Evolutionary conservation across 352 stramenopile genomes (phyloP), one percentile per base, ranked within the genome.

Genomic region (Phytophthora hibernalis): DNA sequence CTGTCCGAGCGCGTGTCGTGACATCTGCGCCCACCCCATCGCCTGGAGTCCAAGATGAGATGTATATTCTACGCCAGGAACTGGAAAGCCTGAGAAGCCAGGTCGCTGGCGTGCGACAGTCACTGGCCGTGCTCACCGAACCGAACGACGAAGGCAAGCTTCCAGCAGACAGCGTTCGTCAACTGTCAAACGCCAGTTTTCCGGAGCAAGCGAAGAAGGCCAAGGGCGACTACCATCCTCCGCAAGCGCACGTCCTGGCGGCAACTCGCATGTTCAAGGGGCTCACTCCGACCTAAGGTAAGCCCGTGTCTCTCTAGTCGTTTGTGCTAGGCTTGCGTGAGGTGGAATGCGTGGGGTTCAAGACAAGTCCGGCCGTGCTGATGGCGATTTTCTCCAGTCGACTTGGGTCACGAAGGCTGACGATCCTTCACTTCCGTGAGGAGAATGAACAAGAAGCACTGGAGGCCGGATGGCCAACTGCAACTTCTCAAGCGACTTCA

Each of bases 241-340:
- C 40, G 0, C 56, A 63, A 38, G 44, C 40, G 3, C 43, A 67
- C 26, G 12, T 62, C 10, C 50, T 63, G 18, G 50, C 50, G n/a
- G n/a, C n/a, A n/a, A n/a, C n/a, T n/a, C n/a, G n/a, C n/a, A 71
- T 67, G 31, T 67, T 54, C 56, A 45, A 47, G 35, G 54, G 28
- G n/a, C n/a, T n/a, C n/a, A 6, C 7, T 54, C 38, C 35, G 20
- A 6, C 20, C 0, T n/a, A 54, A 67, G 38, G 65, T 73, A 73
- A 65, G 18, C 9, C 24, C 6, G 1, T 57, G 0, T 65, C 43
- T 55, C 13, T 53, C 4, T 61, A 61, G 37, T 24, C 35, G 11
- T 72, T 68, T 59, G 58, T 64, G 3, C 18, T 72, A 12, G 20
- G 15, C 28, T 8, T 72, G 26, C 26, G 26, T 30, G 26, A 30